These are phyloP conservation scores for Phialophora macrospora DNA, from an alignment of 2,329 filamentous ascomycete genomes.

Conservation along the genomic window DNA sequence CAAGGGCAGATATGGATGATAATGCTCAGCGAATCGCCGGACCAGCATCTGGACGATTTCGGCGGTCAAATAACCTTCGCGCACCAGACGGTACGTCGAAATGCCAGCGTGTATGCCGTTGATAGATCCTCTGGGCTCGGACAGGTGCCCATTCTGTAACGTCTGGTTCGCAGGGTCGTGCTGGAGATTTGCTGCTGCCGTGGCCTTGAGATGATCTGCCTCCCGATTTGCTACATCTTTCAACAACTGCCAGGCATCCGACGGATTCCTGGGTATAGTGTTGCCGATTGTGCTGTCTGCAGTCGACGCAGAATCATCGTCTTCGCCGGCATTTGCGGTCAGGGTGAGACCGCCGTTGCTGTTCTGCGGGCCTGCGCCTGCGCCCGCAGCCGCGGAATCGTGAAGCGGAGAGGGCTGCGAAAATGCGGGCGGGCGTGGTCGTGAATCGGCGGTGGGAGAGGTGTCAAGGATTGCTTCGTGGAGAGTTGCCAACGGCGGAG, in stretches of 20 bases:
- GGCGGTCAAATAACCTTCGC: constrained; percentile 53
- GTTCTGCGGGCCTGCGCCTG: not conserved
- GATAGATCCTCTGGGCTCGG: constrained; percentile 34
- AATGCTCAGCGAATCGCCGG: constrained; percentile 66
- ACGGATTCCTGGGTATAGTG: constrained; percentile 52
- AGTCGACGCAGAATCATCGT: constrained; percentile 48
- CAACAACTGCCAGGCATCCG: constrained; percentile 56
- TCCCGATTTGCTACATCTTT: constrained; percentile 52
- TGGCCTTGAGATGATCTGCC: constrained; percentile 32
- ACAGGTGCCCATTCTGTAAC: constrained; percentile 27
- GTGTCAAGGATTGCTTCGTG: constrained; percentile 12
- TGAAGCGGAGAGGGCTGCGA: constrained; percentile 26
- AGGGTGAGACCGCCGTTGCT: constrained; percentile 4
- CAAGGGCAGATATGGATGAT: constrained; percentile 72
- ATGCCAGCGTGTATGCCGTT: constrained; percentile 46
- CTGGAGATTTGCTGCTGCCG: constrained; percentile 38
- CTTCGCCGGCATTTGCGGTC: constrained; percentile 35
- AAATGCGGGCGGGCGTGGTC: constrained; percentile 24
- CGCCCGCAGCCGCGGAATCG: constrained; percentile 10
- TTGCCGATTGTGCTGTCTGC: constrained; percentile 47
- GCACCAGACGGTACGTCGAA: constrained; percentile 50
- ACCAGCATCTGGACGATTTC: constrained; percentile 59
- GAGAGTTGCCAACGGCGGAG: constrained; percentile 20
- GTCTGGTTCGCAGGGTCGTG: constrained; percentile 39
- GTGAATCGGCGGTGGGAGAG: constrained; percentile 7